Evolutionary conservation across 2,329 filamentous ascomycete species (phyloP).

Genomic region (Fusarium setosum): DNA sequence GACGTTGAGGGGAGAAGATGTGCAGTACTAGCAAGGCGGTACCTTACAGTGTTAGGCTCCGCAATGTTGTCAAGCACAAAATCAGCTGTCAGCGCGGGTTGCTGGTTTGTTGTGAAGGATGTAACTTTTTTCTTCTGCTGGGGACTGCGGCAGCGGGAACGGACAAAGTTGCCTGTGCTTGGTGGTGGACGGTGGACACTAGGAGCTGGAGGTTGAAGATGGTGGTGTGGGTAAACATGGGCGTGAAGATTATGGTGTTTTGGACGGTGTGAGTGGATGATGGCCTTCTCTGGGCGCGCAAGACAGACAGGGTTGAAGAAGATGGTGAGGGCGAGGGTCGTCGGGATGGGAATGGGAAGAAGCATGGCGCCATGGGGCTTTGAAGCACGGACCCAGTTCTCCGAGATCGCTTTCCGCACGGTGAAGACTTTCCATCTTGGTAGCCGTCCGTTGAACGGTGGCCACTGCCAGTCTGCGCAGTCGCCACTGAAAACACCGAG

Average conservation of each 20-base stretch:
- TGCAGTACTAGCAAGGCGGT: conserved; percentile 3
- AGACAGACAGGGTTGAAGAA: not conserved
- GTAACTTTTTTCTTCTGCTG: conserved; percentile 3
- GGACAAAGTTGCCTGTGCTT: not conserved
- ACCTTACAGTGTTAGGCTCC: conserved; percentile 12
- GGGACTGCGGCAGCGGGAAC: conserved; percentile 1
- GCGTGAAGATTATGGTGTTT: conserved; percentile 5
- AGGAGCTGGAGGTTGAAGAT: conserved; percentile 6
- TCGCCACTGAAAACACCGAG: not conserved
- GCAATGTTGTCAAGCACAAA: conserved; percentile 17
- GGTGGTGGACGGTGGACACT: not conserved
- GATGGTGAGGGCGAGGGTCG: conserved; percentile 1
- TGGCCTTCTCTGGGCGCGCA: not conserved
- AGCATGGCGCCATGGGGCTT: conserved; percentile 15
- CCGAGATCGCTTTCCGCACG: conserved; percentile 5
- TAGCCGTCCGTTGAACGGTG: not conserved
- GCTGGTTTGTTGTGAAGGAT: conserved; percentile 1
- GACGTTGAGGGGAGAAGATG: not conserved
- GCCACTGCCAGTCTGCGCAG: not conserved
- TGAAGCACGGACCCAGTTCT: conserved; percentile 5
- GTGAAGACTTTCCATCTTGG: conserved; percentile 15
- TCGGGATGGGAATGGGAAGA: conserved; percentile 12
- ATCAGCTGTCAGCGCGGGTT: conserved; percentile 3
- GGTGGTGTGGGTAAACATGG: conserved; percentile 14
- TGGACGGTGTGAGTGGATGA: conserved; percentile 7